Evolutionary conservation across 1,284 basidiomycete species (phyloP).

Genomic region (Trichosporon sp.): DNA sequence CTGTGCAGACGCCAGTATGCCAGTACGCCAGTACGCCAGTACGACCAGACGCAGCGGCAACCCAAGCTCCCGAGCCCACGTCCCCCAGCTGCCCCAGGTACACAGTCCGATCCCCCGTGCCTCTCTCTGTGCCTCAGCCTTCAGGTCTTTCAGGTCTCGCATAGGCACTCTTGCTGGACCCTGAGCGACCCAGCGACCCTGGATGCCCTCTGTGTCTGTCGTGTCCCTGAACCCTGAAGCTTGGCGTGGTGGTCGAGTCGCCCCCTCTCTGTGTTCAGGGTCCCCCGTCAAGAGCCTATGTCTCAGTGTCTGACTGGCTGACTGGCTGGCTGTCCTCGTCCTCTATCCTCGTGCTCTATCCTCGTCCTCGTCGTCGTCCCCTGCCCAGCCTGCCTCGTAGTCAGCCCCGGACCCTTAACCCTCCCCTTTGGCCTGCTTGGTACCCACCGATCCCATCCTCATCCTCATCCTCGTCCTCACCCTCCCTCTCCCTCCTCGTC

Average conservation of each 20-base stretch:
- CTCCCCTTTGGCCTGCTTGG: not conserved
- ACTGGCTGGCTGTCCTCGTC: not conserved
- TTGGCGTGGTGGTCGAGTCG: conserved; percentile 3
- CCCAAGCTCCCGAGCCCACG: not conserved
- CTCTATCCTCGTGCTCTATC: not conserved
- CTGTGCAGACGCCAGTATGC: not conserved
- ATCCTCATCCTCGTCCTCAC: not conserved
- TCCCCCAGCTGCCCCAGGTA: not conserved
- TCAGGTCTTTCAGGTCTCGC: not conserved
- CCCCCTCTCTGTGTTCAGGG: not conserved
- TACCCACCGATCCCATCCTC: not conserved
- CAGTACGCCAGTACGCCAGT: too few relatives aligned
- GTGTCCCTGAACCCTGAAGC: conserved; percentile 5
- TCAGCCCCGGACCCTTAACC: not conserved
- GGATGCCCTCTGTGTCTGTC: not conserved
- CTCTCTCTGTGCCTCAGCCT: not conserved
- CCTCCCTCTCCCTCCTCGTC: not conserved
- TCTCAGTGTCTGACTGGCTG: not conserved
- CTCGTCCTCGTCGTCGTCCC: not conserved
- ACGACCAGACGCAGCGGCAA: too few relatives aligned
- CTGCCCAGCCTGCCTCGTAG: too few relatives aligned
- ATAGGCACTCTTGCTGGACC: not conserved
- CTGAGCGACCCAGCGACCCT: not conserved
- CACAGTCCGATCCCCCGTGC: not conserved
- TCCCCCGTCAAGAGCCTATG: not conserved